Conservation (phyloP, 2,329 filamentous ascomycete genomes). For the Cadophora sp. region DNA sequence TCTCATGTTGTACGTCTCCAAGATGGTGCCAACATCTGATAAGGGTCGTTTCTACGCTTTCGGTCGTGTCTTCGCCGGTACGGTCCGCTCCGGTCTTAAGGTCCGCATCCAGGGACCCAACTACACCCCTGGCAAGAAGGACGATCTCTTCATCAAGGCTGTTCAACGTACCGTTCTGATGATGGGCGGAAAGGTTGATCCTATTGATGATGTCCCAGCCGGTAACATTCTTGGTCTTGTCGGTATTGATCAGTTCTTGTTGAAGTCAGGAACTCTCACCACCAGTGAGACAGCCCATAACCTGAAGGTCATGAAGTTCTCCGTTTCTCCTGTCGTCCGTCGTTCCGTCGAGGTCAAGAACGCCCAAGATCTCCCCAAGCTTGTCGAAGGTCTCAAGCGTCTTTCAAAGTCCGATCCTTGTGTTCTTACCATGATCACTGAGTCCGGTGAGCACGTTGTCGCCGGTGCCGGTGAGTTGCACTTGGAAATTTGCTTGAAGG, state of each 20-base stretch:
- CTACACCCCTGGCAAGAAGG: slow-evolving; percentile 98
- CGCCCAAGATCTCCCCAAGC: slow-evolving; percentile 98
- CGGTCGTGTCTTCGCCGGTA: slow-evolving; percentile 99
- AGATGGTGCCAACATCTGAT: slow-evolving; percentile 99
- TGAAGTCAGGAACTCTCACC: slow-evolving; percentile 99
- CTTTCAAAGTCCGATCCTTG: slow-evolving; percentile 99
- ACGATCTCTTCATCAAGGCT: slow-evolving; percentile 98
- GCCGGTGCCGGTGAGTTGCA: slow-evolving; percentile 99
- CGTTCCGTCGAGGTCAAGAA: slow-evolving; percentile 99
- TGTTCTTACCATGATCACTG: slow-evolving; percentile 86
- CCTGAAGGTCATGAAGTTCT: slow-evolving; percentile 99
- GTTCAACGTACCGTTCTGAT: slow-evolving; percentile 99
- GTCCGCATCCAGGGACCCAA: slow-evolving; percentile 99
- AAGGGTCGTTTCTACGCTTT: slow-evolving; percentile 99
- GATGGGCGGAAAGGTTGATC: slow-evolving; percentile 99
- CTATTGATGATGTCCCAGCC: slow-evolving; percentile 97
- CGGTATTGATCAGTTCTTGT: slow-evolving; percentile 99
- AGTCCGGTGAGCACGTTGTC: slow-evolving; percentile 98
- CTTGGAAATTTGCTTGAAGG: slow-evolving; percentile 99
- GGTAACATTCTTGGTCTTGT: slow-evolving; percentile 99
- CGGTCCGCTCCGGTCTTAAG: slow-evolving; percentile 96
- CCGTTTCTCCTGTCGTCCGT: slow-evolving; percentile 97
- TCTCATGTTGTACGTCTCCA: slow-evolving; percentile 99
- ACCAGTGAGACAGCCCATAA: slow-evolving; percentile 98
- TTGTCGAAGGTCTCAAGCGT: slow-evolving; percentile 99